phyloP scores from a whole-genome alignment of 2,329 filamentous ascomycete genomes.

The Alternaria longipes region DNA sequence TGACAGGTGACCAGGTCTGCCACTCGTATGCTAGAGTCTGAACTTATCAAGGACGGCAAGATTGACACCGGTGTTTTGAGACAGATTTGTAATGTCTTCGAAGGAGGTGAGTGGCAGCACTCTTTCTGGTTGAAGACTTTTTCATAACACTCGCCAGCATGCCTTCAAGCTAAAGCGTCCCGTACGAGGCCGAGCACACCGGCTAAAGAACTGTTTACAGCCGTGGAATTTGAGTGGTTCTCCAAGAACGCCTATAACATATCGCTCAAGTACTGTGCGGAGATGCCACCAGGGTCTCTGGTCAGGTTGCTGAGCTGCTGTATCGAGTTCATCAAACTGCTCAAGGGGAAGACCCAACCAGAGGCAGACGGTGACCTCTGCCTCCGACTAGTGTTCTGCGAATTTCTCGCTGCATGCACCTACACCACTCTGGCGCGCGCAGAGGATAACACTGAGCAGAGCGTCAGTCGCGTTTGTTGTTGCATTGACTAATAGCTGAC shows the following conservation, averaged over 20 bases:
- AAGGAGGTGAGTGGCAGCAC: constrained; percentile 41
- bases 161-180: constrained; percentile 57
- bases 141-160: constrained; percentile 36
- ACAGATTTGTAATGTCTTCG: constrained; percentile 66
- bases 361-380: constrained; percentile 57
- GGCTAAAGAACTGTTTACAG: constrained; percentile 61
- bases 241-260: constrained; percentile 83
- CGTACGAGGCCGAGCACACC: constrained; percentile 55
- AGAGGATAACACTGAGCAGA: constrained; percentile 51
- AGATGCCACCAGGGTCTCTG: constrained; percentile 65
- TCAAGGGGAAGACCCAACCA: constrained; percentile 37
- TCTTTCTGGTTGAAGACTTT: too few species aligned
- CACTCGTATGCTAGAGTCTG: constrained; percentile 56
- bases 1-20: constrained; percentile 42
- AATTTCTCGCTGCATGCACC: constrained; percentile 68
- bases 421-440: constrained; percentile 59
- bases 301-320: constrained; percentile 64
- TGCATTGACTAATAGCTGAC: constrained; percentile 24
- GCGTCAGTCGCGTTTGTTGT: constrained; percentile 47
- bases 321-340: constrained; percentile 55
- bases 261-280: constrained; percentile 68
- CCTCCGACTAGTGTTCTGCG: constrained; percentile 72
- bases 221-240: constrained; percentile 82
- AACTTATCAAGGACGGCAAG: constrained; percentile 50
- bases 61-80: constrained; percentile 40